Evolutionary conservation across 352 stramenopile species (phyloP).

Genomic region (Globisporangium paddicum): DNA sequence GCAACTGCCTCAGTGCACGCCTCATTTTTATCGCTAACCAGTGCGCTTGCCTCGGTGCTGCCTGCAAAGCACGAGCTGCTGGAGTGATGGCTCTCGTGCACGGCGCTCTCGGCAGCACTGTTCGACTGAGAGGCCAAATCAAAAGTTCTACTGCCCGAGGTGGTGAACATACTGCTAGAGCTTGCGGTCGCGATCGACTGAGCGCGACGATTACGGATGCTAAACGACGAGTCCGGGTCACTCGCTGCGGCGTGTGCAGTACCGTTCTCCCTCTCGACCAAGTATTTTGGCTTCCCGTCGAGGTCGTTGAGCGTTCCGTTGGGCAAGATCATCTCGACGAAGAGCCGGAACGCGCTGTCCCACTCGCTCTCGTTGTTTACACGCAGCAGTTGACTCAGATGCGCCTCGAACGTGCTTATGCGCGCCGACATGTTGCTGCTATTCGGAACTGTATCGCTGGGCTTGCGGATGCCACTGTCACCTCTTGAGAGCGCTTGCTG

Average conservation of each 20-base stretch:
- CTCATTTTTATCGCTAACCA: not conserved
- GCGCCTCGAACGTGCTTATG: conserved; percentile 3
- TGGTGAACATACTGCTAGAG: not conserved
- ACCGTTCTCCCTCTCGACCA: not conserved
- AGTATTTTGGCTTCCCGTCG: conserved; percentile 7
- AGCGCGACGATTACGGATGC: not conserved
- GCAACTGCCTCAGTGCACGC: not conserved
- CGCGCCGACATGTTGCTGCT: not conserved
- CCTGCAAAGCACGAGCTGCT: not conserved
- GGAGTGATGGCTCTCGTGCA: not conserved
- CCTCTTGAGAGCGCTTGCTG: not conserved
- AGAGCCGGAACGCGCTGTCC: conserved; percentile 37
- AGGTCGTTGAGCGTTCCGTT: conserved; percentile 30
- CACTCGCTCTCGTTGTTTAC: conserved; percentile 24
- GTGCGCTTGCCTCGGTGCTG: not conserved
- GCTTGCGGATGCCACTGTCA: not conserved
- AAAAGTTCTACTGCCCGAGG: not conserved
- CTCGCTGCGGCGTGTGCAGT: not conserved
- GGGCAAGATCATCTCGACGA: conserved; percentile 41
- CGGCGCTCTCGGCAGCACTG: not conserved
- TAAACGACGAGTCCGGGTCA: conserved; percentile 3
- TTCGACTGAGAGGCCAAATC: not conserved
- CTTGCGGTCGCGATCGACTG: conserved; percentile 8
- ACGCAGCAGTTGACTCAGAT: conserved; percentile 12
- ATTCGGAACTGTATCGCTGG: not conserved